Base-by-base conservation (phyloP, 805 yeast genomes). In the Suhomyces sp. region DNA sequence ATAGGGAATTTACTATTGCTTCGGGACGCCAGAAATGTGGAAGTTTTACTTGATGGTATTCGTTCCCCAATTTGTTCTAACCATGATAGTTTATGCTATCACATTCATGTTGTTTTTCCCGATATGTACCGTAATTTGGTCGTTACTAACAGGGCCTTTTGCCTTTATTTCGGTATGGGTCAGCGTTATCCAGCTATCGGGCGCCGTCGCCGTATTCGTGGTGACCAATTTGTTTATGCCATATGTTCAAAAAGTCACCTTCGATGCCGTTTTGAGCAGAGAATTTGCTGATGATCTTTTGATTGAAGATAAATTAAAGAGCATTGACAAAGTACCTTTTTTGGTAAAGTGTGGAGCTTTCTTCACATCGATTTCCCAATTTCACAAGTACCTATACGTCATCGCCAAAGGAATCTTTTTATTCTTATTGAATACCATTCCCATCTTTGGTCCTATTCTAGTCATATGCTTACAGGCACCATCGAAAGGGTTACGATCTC, bases 361-460 rank as follows among this genome's bases (percentile, higher is more conserved):
- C 48, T 20, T 76, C 29, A 65, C 67, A 50, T 50, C 63, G 3
- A 46, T 75, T 10, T 83, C 84, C 0, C 57, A 59, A 44, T 59
- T 40, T 45, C 54, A 75, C 20, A 53, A 74, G 1, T 72, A 80
- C 20, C 80, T 82, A 0, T 61, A 64, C 27, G 72, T 81, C 67
- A 47, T 79, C 0, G 15, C 66, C 6, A 70, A 76, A 49, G 69
- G 75, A 2, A 1, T 75, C 0, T 13, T 72, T 0, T 64, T 73
- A 19, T 57, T 80, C 15, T 13, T 71, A 0, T 60, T 84, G 10
- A 76, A 78, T 27, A 64, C 75, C 48, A 71, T 86, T 12, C 91
- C 91, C 0, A 35, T 84, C 6, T 17, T 81, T 5, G 91, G 91
- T 0, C 87, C 88, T 0, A n/a, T 78, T 4, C 22, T 82, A 7